Base-by-base conservation (phyloP, 1,139 yeast species). In the Petasospora fabianii region DNA sequence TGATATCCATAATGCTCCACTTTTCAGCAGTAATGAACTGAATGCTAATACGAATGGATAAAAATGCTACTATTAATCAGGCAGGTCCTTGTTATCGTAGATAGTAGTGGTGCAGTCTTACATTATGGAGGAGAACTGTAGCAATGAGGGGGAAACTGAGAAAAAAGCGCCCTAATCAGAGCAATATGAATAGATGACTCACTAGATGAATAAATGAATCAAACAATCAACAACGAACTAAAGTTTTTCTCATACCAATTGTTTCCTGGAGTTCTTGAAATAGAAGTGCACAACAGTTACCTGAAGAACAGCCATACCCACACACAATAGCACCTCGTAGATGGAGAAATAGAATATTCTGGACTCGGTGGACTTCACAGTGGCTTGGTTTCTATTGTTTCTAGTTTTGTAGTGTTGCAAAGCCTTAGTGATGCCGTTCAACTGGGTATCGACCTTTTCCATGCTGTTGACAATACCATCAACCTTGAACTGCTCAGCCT, bases 391-490 rank as follows among this genome's bases (percentile, higher is more conserved):
- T 65, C 97, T 77, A 64, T 78, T 80, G 63, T 85, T 90, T 69
- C 98, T 81, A n/a, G 95, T 81, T 65, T 82, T 84, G 71, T 90
- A 88, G 65, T 88, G 84, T 56, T 83, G 84, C 57, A 87, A 68
- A 30, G 81, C 69, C 53, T 80, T 76, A 51, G 77, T 68, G 53
- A 92, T 70, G 19, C 73, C 73, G 50, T 77, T 76, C 59, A 87
- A 71, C 54, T 84, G 84, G 19, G 63, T 58, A 53, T 88, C 95
- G 49, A 92, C 80, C 41, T 66, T 68, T 46, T 72, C 71, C 29
- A 80, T 78, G 3, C 84, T 71, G 27, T 56, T 47, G 56, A 70
- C 70, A 80, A 85, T 73, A 50, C 73, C 76, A 57, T 82, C 80
- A 46, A 77, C 77, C 18, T 77, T 79, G 19, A 80, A 42, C 36